phyloP scores from a whole-genome alignment of 441 rosid genomes.

The Arabidopsis lyrata region DNA sequence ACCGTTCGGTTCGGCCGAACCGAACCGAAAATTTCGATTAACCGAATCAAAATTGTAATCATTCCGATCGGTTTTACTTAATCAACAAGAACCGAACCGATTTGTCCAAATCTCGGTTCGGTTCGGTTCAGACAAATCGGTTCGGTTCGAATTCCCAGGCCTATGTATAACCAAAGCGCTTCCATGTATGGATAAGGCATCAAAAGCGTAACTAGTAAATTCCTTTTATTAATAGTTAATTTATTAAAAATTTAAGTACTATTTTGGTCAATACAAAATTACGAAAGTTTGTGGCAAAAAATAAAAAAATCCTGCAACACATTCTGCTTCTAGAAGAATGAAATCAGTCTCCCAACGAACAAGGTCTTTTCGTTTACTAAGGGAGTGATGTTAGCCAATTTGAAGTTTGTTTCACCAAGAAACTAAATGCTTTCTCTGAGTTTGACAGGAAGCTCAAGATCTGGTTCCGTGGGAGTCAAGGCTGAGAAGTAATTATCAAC shows the following conservation, averaged over 20 bases:
- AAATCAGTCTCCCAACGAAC: background rate
- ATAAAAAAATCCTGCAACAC: background rate
- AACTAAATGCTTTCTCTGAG: conserved; percentile 80
- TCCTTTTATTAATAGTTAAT: background rate
- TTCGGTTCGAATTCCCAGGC: too few species aligned
- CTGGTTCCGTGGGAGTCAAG: conserved; percentile 68
- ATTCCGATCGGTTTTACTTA: too few species aligned
- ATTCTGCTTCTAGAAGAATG: background rate
- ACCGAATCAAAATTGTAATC: too few species aligned
- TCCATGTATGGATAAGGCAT: too few species aligned
- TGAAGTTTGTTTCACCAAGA: background rate
- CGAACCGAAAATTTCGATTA: too few species aligned
- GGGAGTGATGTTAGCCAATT: conserved; percentile 4
- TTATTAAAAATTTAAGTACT: background rate
- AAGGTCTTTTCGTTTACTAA: background rate
- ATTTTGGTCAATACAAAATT: background rate
- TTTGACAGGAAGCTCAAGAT: conserved; percentile 77
- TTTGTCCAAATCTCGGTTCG: too few species aligned
- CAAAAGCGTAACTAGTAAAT: background rate
- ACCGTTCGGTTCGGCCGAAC: too few species aligned
- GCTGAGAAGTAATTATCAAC: conserved; percentile 78
- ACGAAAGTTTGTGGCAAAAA: background rate
- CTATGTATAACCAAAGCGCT: too few species aligned
- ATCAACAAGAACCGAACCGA: too few species aligned
- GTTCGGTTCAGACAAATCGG: too few species aligned